Base-by-base conservation (phyloP, 192 early-diverging fungal species). In the Physocladia obscura region DNA sequence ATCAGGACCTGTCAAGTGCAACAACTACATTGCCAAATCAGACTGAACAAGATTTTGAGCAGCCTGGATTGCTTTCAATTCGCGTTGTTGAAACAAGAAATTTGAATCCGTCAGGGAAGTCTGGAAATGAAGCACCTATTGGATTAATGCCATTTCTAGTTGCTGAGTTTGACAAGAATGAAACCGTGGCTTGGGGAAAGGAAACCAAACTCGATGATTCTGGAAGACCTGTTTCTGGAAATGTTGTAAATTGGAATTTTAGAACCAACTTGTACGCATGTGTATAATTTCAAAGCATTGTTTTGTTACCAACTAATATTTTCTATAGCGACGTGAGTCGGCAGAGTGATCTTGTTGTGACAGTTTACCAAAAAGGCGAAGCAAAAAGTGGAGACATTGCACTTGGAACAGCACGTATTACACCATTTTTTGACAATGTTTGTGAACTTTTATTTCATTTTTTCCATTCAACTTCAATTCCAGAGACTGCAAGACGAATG, bases 141-240 rank as follows among this genome's bases (percentile, higher is more conserved):
- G 57, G 11, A 29, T 35, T 62, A 35, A 8, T 60, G 13, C 93
- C 93, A 3, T 95, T 93, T 73, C 87, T 89, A 0, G 92, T 95
- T 22, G 74, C 94, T 11, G 93, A 93, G 77, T 95, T 94, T 67
- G 93, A 95, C 81, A 93, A 93, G 81, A 93, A 94, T 76, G 92
- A 95, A 74, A 87, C 91, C 19, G 82, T 93, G 70, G 68, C 62
- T 0, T 62, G 58, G 57, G 51, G 48, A 13, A 73, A 73, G 29
- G 71, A 73, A 29, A 11, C 15, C 11, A 69, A 59, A 39, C 32
- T 17, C 54, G 57, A 73, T 11, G 59, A 67, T 4, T 21, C 26
- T 29, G 37, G 2, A 21, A 11, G 21, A 5, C 8, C 35, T 26
- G 40, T 27, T 70, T 13, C 47, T 32, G 49, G 49, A 34, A 52